These are phyloP conservation scores for Shiraia bambusicola DNA, from an alignment of 2,329 filamentous ascomycete genomes.

Conservation along the genomic window DNA sequence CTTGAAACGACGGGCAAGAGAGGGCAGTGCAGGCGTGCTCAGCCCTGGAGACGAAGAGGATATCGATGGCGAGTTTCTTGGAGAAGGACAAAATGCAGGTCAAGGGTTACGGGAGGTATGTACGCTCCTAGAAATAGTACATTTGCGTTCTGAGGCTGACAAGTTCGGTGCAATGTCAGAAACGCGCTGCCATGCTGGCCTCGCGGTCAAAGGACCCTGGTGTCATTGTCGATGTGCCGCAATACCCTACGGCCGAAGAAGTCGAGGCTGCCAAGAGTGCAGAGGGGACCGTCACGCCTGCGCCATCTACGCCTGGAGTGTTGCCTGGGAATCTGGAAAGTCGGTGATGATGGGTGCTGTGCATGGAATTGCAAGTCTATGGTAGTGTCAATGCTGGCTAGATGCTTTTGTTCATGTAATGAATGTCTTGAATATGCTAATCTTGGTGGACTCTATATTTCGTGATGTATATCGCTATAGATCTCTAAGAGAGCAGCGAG, in stretches of 20 bases:
- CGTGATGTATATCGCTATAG: too few relatives aligned
- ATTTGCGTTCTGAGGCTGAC: background rate
- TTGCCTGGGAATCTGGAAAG: background rate
- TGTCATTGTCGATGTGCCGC: conserved; percentile 50
- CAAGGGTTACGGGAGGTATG: conserved; percentile 29
- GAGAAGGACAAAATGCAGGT: conserved; percentile 20
- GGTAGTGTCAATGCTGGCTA: too few relatives aligned
- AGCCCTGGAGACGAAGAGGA: conserved; percentile 32
- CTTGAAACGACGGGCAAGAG: conserved; percentile 20
- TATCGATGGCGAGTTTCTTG: conserved; percentile 33
- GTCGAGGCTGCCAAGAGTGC: conserved; percentile 40
- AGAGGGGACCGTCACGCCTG: conserved; percentile 17
- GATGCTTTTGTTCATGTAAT: too few relatives aligned
- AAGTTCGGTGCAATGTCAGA: conserved; percentile 25
- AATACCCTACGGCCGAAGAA: conserved; percentile 48
- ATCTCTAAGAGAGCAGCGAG: too few relatives aligned
- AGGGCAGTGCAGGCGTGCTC: conserved; percentile 5
- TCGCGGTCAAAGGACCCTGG: conserved; percentile 46
- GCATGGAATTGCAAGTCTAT: too few relatives aligned
- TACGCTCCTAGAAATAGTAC: background rate
- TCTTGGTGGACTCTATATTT: too few relatives aligned
- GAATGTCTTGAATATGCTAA: too few relatives aligned
- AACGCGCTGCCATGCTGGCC: conserved; percentile 42
- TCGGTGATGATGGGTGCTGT: too few relatives aligned
- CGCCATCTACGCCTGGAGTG: too few relatives aligned